Evolutionary conservation across 2,329 filamentous ascomycete genomes (phyloP).

Genomic region (Alternaria gaisen): DNA sequence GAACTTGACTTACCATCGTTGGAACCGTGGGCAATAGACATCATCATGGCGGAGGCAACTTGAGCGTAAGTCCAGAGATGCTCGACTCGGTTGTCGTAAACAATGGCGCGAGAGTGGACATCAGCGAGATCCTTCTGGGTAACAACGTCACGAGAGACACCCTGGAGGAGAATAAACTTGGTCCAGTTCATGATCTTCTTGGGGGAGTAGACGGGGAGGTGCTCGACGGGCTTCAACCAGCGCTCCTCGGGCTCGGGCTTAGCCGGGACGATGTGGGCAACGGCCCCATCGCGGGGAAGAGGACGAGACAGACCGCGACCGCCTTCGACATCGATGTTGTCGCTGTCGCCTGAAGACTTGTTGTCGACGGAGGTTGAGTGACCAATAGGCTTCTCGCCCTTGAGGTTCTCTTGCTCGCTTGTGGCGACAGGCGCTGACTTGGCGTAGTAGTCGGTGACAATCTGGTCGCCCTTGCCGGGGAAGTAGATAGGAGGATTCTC

Average conservation of each 20-base stretch:
- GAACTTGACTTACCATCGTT: conserved; percentile 58
- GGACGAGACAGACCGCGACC: conserved; percentile 14
- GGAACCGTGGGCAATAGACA: conserved; percentile 75
- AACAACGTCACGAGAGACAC: conserved; percentile 55
- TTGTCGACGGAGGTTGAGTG: conserved; percentile 9
- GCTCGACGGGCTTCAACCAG: conserved; percentile 48
- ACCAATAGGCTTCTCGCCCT: conserved; percentile 9
- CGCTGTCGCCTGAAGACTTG: conserved; percentile 5
- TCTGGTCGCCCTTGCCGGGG: conserved; percentile 49
- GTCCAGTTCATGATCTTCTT: conserved; percentile 49
- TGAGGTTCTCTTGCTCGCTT: conserved; percentile 15
- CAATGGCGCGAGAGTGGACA: conserved; percentile 53
- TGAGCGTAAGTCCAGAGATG: conserved; percentile 58
- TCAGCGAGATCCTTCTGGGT: conserved; percentile 41
- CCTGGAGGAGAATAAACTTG: conserved; percentile 57
- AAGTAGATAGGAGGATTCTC: conserved; percentile 55
- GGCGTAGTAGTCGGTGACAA: conserved; percentile 55
- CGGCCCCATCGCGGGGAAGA: conserved; percentile 8
- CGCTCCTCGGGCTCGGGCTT: conserved; percentile 44
- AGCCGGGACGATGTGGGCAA: conserved; percentile 8
- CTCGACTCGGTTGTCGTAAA: conserved; percentile 59
- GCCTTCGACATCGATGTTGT: conserved; percentile 11
- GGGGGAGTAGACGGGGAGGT: conserved; percentile 41
- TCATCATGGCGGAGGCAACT: conserved; percentile 68
- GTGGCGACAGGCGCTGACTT: conserved; percentile 29